A percentile compares a stretch with the other conserved stretches of the same genome.
These are phyloP conservation scores for Fusarium solani-melongenae DNA, from an alignment of 2,329 filamentous ascomycete genomes.

Conservation along the genomic window DNA sequence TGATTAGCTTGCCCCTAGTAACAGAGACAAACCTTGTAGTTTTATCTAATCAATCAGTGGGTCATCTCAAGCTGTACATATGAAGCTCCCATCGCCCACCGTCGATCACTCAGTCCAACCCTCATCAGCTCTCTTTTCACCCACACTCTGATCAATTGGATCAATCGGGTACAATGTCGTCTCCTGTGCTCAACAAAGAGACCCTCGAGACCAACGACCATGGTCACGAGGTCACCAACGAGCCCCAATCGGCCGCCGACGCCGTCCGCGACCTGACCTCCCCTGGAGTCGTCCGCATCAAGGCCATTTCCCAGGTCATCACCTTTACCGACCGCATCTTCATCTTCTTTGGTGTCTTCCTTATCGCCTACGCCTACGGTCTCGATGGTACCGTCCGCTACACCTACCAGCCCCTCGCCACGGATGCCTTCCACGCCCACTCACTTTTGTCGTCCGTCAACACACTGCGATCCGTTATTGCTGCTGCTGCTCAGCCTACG, in stretches of 20 bases:
- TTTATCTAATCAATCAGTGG: slow-evolving; percentile 35
- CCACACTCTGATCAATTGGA: background rate
- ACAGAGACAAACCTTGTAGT: background rate
- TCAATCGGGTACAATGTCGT: slow-evolving; percentile 15
- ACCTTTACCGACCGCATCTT: slow-evolving; percentile 62
- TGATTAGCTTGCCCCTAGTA: background rate
- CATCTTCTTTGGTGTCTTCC: slow-evolving; percentile 70
- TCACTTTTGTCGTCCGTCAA: slow-evolving; percentile 69
- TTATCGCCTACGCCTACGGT: slow-evolving; percentile 73
- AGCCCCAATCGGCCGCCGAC: slow-evolving; percentile 32
- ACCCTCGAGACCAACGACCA: slow-evolving; percentile 8
- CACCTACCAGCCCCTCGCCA: slow-evolving; percentile 67
- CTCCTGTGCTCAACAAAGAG: slow-evolving; percentile 24
- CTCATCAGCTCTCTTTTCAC: background rate
- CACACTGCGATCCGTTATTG: slow-evolving; percentile 68
- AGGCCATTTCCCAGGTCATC: slow-evolving; percentile 65
- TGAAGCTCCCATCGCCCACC: background rate
- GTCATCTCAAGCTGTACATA: background rate
- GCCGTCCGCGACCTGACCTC: slow-evolving; percentile 50
- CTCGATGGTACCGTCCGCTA: slow-evolving; percentile 68
- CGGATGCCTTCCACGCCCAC: slow-evolving; percentile 61
- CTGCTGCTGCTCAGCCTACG: slow-evolving; percentile 68
- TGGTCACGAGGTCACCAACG: slow-evolving; percentile 1
- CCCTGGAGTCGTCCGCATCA: slow-evolving; percentile 69
- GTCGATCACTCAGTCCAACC: background rate